Evolutionary conservation across 768 basidiomycete species (phyloP), one percentile per base, ranked within the genome.

Genomic region (Rhodotorula sphaerocarpa): DNA sequence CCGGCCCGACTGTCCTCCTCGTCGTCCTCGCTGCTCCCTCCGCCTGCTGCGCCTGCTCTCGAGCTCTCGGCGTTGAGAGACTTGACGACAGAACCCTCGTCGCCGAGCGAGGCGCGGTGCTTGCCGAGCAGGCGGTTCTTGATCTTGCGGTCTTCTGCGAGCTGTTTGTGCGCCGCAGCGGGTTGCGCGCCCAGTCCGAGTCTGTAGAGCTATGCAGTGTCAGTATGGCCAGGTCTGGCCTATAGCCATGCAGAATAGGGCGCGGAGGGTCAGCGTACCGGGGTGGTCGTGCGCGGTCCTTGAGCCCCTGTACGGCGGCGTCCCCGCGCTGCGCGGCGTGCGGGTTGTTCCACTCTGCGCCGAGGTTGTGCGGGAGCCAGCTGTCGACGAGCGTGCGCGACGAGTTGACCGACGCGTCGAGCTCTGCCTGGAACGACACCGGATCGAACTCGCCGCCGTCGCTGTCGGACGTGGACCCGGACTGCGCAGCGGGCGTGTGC

Each of bases 151-250:
- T 64, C 62, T 23, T 68, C 62, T 18, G 59, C 59, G 52, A 57
- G 58, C 39, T 59, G 54, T 20, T 50, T 39, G 46, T 67, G 61
- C 10, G 52, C 20, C 1, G 61, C 44, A 16, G 62, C 47, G 20
- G 52, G 51, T 3, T n/a, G n/a, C 0, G 67, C 67, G 25, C 67
- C 67, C 3, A 68, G 56, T 33, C 67, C 67, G 33, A 68, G 50
- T 21, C 67, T 68, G 52, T 6, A 2, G 21, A 3, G 20, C 14
- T 4, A 0, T 5, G 9, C 31, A 23, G 31, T 11, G 48, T 53
- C 16, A 52, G 30, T 41, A 2, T 31, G 4, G 5, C 39, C 21
- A 3, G 30, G 20, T 9, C 6, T 27, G 23, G 3, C 27, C 16
- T 9, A 1, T n/a, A 5, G 9, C 52, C 5, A n/a, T 12, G 11